These are phyloP conservation scores for Suhomyces faveliae DNA, from an alignment of 805 yeast genomes.

Conservation along the genomic window DNA sequence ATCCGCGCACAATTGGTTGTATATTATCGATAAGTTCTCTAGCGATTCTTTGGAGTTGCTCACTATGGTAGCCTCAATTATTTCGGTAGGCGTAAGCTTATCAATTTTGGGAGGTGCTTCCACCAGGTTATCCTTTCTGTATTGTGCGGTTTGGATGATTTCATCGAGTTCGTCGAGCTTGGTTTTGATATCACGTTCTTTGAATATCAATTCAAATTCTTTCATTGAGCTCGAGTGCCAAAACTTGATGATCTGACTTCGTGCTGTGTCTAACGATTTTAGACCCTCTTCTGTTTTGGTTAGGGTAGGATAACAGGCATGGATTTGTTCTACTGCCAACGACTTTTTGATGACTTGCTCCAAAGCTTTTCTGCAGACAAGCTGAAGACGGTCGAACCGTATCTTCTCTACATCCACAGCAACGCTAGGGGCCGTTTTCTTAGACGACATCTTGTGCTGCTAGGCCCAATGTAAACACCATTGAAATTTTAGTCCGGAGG, in stretches of 20 bases:
- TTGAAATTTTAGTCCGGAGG: neutral
- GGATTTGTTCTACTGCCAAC: slow-evolving; percentile 49
- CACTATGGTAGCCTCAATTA: slow-evolving; percentile 31
- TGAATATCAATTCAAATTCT: slow-evolving; percentile 55
- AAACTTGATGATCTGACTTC: slow-evolving; percentile 50
- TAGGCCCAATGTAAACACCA: neutral
- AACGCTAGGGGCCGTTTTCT: neutral
- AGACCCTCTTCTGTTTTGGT: slow-evolving; percentile 47
- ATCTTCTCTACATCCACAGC: slow-evolving; percentile 23
- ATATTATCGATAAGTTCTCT: slow-evolving; percentile 31
- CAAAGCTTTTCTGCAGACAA: slow-evolving; percentile 53
- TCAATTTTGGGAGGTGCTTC: slow-evolving; percentile 21
- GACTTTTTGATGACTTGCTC: slow-evolving; percentile 51
- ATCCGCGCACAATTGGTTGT: slow-evolving; percentile 36
- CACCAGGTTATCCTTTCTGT: slow-evolving; percentile 16
- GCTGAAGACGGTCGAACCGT: slow-evolving; percentile 48
- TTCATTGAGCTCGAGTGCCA: slow-evolving; percentile 49
- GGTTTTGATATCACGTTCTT: slow-evolving; percentile 44
- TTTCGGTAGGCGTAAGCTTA: slow-evolving; percentile 27
- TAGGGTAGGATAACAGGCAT: slow-evolving; percentile 54
- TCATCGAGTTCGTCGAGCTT: slow-evolving; percentile 50
- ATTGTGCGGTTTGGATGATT: slow-evolving; percentile 41
- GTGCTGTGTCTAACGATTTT: slow-evolving; percentile 45
- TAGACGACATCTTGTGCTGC: neutral
- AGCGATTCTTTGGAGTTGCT: slow-evolving; percentile 21